Evolutionary conservation across 2,329 filamentous ascomycete genomes (phyloP).

Genomic region (Curvularia lunata): DNA sequence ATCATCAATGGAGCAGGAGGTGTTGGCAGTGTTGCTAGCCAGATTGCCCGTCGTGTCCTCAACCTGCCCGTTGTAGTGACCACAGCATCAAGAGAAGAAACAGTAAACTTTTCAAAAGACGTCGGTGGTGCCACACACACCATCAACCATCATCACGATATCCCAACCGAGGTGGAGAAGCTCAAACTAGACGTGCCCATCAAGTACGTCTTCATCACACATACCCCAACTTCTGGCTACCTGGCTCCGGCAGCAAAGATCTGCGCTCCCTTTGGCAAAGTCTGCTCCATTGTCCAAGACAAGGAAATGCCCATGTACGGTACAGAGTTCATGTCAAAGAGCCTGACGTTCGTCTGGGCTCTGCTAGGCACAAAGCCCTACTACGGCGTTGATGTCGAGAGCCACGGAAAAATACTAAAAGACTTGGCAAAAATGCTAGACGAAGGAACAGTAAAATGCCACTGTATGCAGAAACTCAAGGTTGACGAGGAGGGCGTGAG

Average conservation of each 20-base stretch:
- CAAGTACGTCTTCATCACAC: slow-evolving; percentile 14
- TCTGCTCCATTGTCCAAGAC: slow-evolving; percentile 13
- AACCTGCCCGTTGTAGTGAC: slow-evolving; percentile 14
- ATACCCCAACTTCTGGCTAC: slow-evolving; percentile 9
- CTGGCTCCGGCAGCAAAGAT: slow-evolving; percentile 11
- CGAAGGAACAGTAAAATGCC: slow-evolving; percentile 2
- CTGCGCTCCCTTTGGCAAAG: slow-evolving; percentile 8
- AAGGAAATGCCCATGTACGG: slow-evolving; percentile 16
- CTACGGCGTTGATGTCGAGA: slow-evolving; percentile 9
- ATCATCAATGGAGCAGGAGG: slow-evolving; percentile 15
- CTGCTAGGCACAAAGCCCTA: slow-evolving; percentile 12
- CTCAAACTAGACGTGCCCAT: slow-evolving; percentile 9
- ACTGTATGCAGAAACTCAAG: slow-evolving; percentile 11
- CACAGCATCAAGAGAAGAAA: slow-evolving; percentile 14
- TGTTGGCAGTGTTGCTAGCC: slow-evolving; percentile 13
- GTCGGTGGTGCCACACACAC: slow-evolving; percentile 12
- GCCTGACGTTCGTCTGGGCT: slow-evolving; percentile 11
- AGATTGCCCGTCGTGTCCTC: slow-evolving; percentile 11
- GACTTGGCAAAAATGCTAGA: slow-evolving; percentile 9
- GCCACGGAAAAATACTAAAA: slow-evolving; percentile 5
- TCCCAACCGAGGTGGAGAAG: slow-evolving; percentile 2
- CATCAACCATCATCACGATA: slow-evolving; percentile 12
- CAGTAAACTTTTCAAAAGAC: slow-evolving; percentile 10
- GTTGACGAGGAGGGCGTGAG: slow-evolving; percentile 8
- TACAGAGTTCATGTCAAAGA: slow-evolving; percentile 17